Percentiles rank a stretch among this genome's conserved stretches.
Conservation (phyloP, 1,284 basidiomycete genomes). For the Leccinum discolor region DNA sequence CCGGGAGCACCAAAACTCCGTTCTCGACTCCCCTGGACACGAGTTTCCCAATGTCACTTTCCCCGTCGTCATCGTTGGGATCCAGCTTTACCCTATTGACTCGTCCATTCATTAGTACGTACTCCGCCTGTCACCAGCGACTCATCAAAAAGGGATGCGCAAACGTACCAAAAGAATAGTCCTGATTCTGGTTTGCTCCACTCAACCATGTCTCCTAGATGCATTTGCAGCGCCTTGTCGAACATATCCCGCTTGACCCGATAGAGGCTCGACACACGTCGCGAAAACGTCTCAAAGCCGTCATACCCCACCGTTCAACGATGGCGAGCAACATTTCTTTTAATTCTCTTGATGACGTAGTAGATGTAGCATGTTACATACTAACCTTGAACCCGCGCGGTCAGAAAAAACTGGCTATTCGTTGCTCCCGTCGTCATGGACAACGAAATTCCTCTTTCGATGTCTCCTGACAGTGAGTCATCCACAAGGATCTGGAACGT, state of each 20-base stretch:
- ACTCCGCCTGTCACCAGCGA: background rate
- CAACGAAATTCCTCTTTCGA: too few species aligned
- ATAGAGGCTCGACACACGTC: slow-evolving; percentile 76
- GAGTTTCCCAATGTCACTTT: slow-evolving; percentile 71
- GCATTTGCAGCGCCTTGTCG: slow-evolving; percentile 67
- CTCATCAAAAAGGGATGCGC: background rate
- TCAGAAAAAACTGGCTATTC: too few species aligned
- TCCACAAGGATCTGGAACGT: too few species aligned
- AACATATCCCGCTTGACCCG: slow-evolving; percentile 75
- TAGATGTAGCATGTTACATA: too few species aligned
- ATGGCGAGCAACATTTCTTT: slow-evolving; percentile 67
- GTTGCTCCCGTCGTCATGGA: too few species aligned
- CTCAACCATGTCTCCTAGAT: slow-evolving; percentile 74
- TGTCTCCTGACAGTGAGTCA: too few species aligned
- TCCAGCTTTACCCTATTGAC: slow-evolving; percentile 56
- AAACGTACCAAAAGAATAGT: slow-evolving; percentile 76
- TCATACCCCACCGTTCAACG: slow-evolving; percentile 69
- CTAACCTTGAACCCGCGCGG: too few species aligned
- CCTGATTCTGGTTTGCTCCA: slow-evolving; percentile 86
- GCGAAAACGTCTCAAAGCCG: slow-evolving; percentile 74
- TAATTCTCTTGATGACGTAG: too few species aligned
- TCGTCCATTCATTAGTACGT: too few species aligned
- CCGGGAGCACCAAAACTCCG: slow-evolving; percentile 86
- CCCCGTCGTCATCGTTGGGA: slow-evolving; percentile 33
- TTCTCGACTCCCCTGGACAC: slow-evolving; percentile 74